Percentiles rank a stretch among this genome's conserved stretches.
These are phyloP conservation scores for Cairneyella variabilis DNA, from an alignment of 495 filamentous ascomycete species.

Conservation along the genomic window DNA sequence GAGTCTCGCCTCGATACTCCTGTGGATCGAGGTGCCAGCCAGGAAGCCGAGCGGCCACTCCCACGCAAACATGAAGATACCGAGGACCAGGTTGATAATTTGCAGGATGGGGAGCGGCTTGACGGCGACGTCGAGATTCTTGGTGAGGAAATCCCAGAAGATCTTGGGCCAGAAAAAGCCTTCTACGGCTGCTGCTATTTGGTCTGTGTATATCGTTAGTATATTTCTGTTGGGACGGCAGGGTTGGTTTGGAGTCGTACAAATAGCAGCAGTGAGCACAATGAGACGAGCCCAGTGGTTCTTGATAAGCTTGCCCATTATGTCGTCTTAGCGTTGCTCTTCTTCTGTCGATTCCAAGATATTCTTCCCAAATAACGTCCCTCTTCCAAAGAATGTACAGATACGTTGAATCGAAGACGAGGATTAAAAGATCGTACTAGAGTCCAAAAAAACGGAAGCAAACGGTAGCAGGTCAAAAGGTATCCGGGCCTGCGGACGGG, in stretches of 20 bases:
- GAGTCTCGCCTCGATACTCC: constrained; percentile 82
- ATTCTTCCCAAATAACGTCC: background rate
- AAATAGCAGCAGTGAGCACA: constrained; percentile 76
- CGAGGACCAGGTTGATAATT: constrained; percentile 90
- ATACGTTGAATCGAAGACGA: constrained; percentile 12
- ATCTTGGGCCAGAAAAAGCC: constrained; percentile 99
- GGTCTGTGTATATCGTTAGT: constrained; percentile 55
- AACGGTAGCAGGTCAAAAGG: background rate
- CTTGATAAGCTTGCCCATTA: constrained; percentile 96
- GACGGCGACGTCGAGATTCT: constrained; percentile 81
- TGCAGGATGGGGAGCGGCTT: constrained; percentile 87
- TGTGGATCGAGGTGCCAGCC: constrained; percentile 69
- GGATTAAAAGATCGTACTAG: constrained; percentile 18
- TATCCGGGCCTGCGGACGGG: constrained; percentile 26
- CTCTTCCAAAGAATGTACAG: constrained; percentile 2
- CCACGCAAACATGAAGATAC: constrained; percentile 74
- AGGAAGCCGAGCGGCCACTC: constrained; percentile 81
- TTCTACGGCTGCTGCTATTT: constrained; percentile 78
- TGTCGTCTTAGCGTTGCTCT: constrained; percentile 20
- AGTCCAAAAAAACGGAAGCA: constrained; percentile 4
- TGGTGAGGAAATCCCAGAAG: constrained; percentile 96
- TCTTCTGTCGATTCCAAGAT: background rate
- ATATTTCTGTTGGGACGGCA: constrained; percentile 23
- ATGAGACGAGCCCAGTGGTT: constrained; percentile 98
- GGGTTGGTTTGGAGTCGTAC: constrained; percentile 66